Conservation (phyloP, 345 rosid genomes). For the Rubroshorea leprosula region DNA sequence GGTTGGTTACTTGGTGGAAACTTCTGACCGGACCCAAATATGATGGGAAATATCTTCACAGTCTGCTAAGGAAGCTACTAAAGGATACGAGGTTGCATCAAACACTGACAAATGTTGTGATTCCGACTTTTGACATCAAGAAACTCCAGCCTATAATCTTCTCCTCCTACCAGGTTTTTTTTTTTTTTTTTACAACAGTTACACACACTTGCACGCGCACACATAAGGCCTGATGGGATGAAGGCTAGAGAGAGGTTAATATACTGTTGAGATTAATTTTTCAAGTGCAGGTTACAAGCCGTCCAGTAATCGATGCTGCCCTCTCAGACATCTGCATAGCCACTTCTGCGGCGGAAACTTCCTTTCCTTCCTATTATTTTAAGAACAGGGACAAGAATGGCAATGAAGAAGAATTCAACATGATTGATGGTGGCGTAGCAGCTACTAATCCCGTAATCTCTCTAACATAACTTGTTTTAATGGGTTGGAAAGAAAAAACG, state of each 20-base stretch:
- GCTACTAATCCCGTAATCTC: slow-evolving; percentile 58
- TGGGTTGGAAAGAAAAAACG: too few species aligned
- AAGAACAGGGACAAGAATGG: slow-evolving; percentile 37
- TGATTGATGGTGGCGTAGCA: slow-evolving; percentile 66
- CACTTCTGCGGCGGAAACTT: slow-evolving; percentile 77
- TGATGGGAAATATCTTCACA: slow-evolving; percentile 49
- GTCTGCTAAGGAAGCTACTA: slow-evolving; percentile 23
- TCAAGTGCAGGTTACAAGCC: slow-evolving; percentile 20
- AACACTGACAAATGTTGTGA: slow-evolving; percentile 53
- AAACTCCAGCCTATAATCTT: slow-evolving; percentile 64
- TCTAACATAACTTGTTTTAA: too few species aligned
- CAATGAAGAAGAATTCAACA: slow-evolving; percentile 42
- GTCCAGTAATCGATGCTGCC: slow-evolving; percentile 40
- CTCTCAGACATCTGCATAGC: slow-evolving; percentile 62
- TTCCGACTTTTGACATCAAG: slow-evolving; percentile 69
- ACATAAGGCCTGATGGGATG: too few species aligned
- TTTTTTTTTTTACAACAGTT: neutral
- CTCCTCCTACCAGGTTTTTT: slow-evolving; percentile 49
- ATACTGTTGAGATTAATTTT: too few species aligned
- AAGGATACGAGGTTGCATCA: slow-evolving; percentile 44
- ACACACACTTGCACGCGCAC: too few species aligned
- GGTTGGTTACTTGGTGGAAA: slow-evolving; percentile 32
- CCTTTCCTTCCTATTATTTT: slow-evolving; percentile 53
- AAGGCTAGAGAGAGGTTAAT: neutral
- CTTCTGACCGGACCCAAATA: slow-evolving; percentile 59